Evolutionary conservation across 805 yeast genomes (phyloP).

Genomic region (Candida schatavii): DNA sequence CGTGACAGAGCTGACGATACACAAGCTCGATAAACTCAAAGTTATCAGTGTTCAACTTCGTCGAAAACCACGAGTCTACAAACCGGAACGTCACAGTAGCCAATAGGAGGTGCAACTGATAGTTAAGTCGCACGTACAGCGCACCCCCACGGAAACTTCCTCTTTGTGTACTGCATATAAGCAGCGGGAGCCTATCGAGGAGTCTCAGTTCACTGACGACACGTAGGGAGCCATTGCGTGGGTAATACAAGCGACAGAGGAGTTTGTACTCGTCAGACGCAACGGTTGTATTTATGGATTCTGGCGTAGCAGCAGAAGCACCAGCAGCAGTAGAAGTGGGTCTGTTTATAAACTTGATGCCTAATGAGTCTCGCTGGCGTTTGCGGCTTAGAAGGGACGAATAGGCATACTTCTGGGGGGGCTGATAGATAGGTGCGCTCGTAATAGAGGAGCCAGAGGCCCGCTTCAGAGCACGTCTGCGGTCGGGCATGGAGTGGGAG

Average conservation of each 20-base stretch:
- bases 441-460: too few relatives aligned
- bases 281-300: not conserved
- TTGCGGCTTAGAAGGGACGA: not conserved
- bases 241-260: constrained; percentile 32
- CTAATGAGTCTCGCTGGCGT: not conserved
- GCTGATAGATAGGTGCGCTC: too few relatives aligned
- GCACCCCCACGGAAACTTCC: constrained; percentile 11
- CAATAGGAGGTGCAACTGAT: constrained; percentile 37
- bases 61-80: constrained; percentile 24
- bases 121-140: constrained; percentile 19
- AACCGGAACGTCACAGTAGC: constrained; percentile 24
- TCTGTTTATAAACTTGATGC: not conserved
- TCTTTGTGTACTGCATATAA: constrained; percentile 31
- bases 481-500: too few relatives aligned
- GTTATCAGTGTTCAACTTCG: constrained; percentile 31
- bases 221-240: constrained; percentile 28
- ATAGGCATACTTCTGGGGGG: not conserved
- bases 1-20: constrained; percentile 23
- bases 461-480: too few relatives aligned
- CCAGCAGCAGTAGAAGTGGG: not conserved
- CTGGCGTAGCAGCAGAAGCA: not conserved
- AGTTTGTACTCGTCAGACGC: constrained; percentile 29
- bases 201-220: constrained; percentile 29
- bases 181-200: constrained; percentile 21
- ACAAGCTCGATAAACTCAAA: constrained; percentile 24